Evolutionary conservation across 352 stramenopile species (phyloP), one percentile per base, ranked within the genome.

Genomic region (Globisporangium carolinianum): DNA sequence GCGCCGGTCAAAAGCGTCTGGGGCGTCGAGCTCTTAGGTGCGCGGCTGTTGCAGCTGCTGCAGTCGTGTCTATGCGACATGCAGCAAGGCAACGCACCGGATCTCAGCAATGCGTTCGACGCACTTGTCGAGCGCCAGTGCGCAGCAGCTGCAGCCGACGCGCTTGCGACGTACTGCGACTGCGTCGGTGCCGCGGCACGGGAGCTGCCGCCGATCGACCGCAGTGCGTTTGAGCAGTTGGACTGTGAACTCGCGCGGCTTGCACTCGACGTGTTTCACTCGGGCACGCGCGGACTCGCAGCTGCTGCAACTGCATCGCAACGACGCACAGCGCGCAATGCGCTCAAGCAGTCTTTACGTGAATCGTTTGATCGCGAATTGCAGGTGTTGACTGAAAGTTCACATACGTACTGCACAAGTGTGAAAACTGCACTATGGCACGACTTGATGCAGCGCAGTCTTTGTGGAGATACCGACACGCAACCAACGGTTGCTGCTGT

Each of bases 191-290:
- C 72, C 12, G 80, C 72, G 6, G 74, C 82, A 14, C 55, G 66
- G 9, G 82, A 92, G 51, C 41, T 54, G 24, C 76, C 76, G 14
- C 82, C 84, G 36, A 78, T 89, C 50, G 79, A 91, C 43, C 60
- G 91, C 42, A 65, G 74, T 5, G 68, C 69, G 42, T 86, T 91
- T 50, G 69, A 76, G 17, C 75, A 76, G 59, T 70, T 94, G 18
- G 80, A 94, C 50, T 69, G 77, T 18, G 84, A 94, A n/a, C 73
- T 94, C 37, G 68, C 57, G 53, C 72, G 72, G 9, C 72, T 94
- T 2, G 82, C 80, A 4, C 69, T 91, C 68, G 79, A 89, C 45
- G 68, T 91, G 8, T 94, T 79, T 41, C 70, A 82, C 62, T 66
- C 61, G 8, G 71, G 75, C 4, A 57, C 70, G 0, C 71, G 61